Percentiles rank a stretch among this genome's conserved stretches.
These are phyloP conservation scores for Gossypium thurberi DNA, from an alignment of 345 rosid genomes.

Conservation along the genomic window DNA sequence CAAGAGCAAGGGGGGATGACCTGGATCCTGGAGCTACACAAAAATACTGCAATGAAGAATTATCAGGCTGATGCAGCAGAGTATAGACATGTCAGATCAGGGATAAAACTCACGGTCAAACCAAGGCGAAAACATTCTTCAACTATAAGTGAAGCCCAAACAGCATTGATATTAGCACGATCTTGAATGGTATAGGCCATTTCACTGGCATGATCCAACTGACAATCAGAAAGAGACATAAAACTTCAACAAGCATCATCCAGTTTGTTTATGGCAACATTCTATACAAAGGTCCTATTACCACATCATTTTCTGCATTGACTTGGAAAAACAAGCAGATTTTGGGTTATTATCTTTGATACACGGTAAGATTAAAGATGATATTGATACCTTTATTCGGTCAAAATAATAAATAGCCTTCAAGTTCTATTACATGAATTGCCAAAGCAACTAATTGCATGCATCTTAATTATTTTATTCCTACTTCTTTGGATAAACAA, in stretches of 20 bases:
- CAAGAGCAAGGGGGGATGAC: slow-evolving; percentile 88
- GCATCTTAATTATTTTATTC: neutral
- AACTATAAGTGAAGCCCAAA: slow-evolving; percentile 82
- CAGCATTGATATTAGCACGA: slow-evolving; percentile 58
- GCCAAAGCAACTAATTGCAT: neutral
- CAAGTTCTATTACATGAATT: neutral
- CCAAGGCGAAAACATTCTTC: slow-evolving; percentile 96
- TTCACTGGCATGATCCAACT: slow-evolving; percentile 53
- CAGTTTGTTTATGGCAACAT: slow-evolving; percentile 1
- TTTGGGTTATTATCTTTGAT: neutral
- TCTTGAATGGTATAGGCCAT: slow-evolving; percentile 34
- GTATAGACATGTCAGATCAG: slow-evolving; percentile 13
- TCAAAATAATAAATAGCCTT: neutral
- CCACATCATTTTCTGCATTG: neutral
- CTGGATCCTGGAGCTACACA: slow-evolving; percentile 98
- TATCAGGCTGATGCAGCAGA: slow-evolving; percentile 30
- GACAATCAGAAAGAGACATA: slow-evolving; percentile 29
- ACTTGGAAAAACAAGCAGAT: neutral
- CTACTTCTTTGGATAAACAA: neutral
- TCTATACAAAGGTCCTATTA: neutral
- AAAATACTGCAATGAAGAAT: slow-evolving; percentile 57
- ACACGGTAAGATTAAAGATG: neutral
- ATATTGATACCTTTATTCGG: neutral
- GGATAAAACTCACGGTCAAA: slow-evolving; percentile 55
- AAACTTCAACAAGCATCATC: slow-evolving; percentile 21